A percentile compares a stretch with the other conserved stretches of the same genome.
Evolutionary conservation across 345 rosid genomes (phyloP).

Genomic region (Gossypium australe): DNA sequence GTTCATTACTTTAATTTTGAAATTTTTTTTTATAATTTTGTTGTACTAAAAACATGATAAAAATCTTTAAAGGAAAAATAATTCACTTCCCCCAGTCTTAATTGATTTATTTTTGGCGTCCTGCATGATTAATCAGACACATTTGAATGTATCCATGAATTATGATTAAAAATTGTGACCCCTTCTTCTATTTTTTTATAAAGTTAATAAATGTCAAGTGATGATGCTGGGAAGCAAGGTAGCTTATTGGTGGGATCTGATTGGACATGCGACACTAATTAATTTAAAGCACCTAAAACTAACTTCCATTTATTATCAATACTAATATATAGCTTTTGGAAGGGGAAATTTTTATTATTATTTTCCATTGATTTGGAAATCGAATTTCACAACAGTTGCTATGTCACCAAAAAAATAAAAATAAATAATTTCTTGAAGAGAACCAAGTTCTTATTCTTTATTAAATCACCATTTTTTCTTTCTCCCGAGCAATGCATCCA

Average conservation of each 20-base stretch:
- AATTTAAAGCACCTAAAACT: neutral
- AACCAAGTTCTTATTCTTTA: constrained; percentile 5
- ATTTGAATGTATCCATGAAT: too few species aligned
- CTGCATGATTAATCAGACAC: too few species aligned
- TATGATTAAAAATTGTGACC: neutral
- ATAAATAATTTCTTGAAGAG: neutral
- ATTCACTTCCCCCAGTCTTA: too few species aligned
- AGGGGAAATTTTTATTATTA: neutral
- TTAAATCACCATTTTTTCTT: neutral
- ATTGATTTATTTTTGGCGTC: too few species aligned
- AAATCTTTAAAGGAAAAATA: too few species aligned
- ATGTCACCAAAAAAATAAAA: neutral
- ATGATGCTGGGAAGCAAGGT: neutral
- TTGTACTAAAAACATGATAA: too few species aligned
- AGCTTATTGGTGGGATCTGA: constrained; percentile 17
- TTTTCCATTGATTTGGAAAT: neutral
- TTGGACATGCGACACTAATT: neutral
- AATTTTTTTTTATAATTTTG: too few species aligned
- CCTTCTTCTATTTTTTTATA: constrained; percentile 16
- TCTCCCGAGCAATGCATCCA: neutral
- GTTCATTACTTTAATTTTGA: too few species aligned
- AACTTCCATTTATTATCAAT: neutral
- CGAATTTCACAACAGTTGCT: neutral
- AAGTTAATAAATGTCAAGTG: neutral
- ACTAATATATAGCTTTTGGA: neutral